Conservation (phyloP, 169 alveolate genomes). For the Cryptosporidium sp. region DNA sequence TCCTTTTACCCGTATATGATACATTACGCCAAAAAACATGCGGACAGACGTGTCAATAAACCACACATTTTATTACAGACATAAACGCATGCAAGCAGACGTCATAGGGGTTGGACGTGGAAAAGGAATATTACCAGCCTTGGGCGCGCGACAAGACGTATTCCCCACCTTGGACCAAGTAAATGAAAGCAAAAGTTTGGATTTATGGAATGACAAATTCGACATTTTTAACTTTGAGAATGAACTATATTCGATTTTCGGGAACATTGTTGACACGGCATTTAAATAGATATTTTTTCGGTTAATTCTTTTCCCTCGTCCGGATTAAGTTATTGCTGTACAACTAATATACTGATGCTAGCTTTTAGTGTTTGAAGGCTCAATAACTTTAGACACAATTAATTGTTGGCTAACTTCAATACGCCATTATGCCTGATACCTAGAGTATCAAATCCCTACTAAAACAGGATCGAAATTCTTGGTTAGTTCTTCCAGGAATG, state of each 20-base stretch:
- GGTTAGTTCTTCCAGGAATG: no score
- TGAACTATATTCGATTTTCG: background rate
- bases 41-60: constrained; percentile 76
- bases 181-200: no score
- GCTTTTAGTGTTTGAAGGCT: no score
- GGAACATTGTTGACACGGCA: background rate
- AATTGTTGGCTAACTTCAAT: background rate
- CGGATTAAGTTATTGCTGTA: no score
- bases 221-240: no score
- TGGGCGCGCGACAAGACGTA: constrained; percentile 44
- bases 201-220: no score
- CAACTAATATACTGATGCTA: no score
- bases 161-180: background rate
- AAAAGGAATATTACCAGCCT: constrained; percentile 47
- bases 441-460: background rate
- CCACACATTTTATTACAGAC: constrained; percentile 72
- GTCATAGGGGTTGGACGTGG: constrained; percentile 76
- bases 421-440: no score
- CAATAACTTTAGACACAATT: no score
- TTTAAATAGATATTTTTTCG: no score
- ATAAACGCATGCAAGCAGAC: constrained; percentile 76
- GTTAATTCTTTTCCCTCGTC: background rate
- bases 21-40: constrained; percentile 67
- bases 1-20: constrained; percentile 74
- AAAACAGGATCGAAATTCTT: background rate